phyloP scores from a whole-genome alignment of 805 yeast species.

The Phaffomyces antillensis region DNA sequence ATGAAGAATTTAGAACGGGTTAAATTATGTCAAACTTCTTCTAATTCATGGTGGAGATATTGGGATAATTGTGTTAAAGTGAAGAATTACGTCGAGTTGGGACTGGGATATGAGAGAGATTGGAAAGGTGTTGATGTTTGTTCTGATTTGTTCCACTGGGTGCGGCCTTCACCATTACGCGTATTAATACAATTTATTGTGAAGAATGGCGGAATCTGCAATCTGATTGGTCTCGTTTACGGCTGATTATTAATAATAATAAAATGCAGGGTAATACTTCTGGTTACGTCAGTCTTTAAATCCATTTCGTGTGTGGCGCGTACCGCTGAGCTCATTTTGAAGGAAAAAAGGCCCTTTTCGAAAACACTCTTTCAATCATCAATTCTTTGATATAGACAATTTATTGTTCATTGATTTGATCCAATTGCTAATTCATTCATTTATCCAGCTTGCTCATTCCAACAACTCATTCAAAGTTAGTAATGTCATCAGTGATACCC shows the following conservation, averaged over 20 bases:
- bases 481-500: too few relatives aligned
- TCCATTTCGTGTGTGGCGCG: too few relatives aligned
- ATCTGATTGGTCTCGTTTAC: conserved; percentile 41
- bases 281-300: background rate
- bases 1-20: conserved; percentile 63
- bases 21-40: conserved; percentile 58
- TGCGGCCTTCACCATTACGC: conserved; percentile 46
- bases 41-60: conserved; percentile 90
- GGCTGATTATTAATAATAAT: conserved; percentile 28
- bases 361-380: too few relatives aligned
- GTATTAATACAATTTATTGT: conserved; percentile 40
- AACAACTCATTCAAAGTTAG: too few relatives aligned
- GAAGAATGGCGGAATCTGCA: conserved; percentile 60
- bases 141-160: conserved; percentile 52
- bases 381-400: too few relatives aligned
- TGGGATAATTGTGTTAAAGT: conserved; percentile 71
- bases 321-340: too few relatives aligned
- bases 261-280: background rate
- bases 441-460: too few relatives aligned
- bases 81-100: conserved; percentile 65
- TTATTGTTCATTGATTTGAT: background rate
- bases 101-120: conserved; percentile 79
- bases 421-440: background rate
- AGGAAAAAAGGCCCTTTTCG: too few relatives aligned
- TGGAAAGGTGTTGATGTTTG: conserved; percentile 64